Base-by-base conservation (phyloP, 495 filamentous ascomycete species). In the Thermothielavioides terrestris region DNA sequence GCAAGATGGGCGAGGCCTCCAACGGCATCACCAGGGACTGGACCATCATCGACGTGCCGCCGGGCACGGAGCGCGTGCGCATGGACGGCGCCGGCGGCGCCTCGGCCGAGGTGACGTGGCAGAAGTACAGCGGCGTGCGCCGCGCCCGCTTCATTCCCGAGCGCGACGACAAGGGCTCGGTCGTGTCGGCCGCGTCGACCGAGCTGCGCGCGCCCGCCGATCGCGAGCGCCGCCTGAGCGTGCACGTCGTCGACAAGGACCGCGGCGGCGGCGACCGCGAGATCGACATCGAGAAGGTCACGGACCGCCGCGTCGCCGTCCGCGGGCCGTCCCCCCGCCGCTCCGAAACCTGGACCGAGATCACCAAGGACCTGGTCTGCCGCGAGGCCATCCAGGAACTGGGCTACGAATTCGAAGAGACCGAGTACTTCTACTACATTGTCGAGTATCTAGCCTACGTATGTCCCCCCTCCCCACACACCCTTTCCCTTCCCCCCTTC, bases 361-460 rank as follows among this genome's bases (percentile, higher is more conserved):
- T 98, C 57, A 94, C 90, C 7, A 96, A 94, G 69, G 89, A 95
- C 56, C 66, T 98, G 40, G 88, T 98, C 11, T 76, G 84, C 32
- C 78, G 80, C 47, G 91, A 97, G 61, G 94, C 92, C 0, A 88
- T 98, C 55, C 83, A 94, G 52, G 70, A 82, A 44, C 63, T 81
- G 50, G 89, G 88, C 0, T 97, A 94, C 66, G 86, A 88, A 55
- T 97, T 81, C 59, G 90, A 97, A 60, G 91, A 97, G 71, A 92
- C 88, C 2, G 84, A 87, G 42, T 79, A 69, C 41, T 94, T 86
- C 66, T 97, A 85, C 67, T 97, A 96, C 60, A 78, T 98, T 30
- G 89, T 95, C 70, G 83, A 90, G 49, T 95, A 94, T 66, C 76
- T 98, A 35, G 74, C 78, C 52, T 87, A 91, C 63, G 89, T 94